Base-by-base conservation (phyloP, 2,329 filamentous ascomycete species). In the Cryphonectria naterciae region DNA sequence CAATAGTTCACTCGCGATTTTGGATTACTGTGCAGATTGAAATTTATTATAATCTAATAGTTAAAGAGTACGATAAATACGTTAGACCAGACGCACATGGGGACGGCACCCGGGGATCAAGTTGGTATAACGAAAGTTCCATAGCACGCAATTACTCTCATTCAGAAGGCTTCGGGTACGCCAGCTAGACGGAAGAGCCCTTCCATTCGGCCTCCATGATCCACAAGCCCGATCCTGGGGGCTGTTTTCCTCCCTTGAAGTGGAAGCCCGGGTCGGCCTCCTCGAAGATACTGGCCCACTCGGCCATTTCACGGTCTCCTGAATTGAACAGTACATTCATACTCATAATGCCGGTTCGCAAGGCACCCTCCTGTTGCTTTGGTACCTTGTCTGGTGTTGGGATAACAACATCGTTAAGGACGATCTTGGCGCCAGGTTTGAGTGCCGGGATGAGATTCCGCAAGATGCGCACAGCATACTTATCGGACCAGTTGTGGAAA, bases 401-500 rank as follows among this genome's bases (percentile, higher is more conserved):
- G 46, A 78, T 69, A 13, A 73, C 74, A 6, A 70, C 69, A 39
- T 78, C 77, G 64, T 77, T 77, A 65, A 79, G 70, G 65, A 79
- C 67, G 19, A 78, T 68, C 39, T 70, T 74, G 13, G 77, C 74
- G 1, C 77, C 77, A 4, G 72, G 72, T 49, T 76, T 77, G 11
- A 81, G 72, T 2, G 75, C 77, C 13, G 79, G 78, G 15, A 79
- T 72, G 7, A 81, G 74, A 0, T 74, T 75, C 25, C 75, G 73
- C 32, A 81, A 71, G 49, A 82, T 79, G 61, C 76, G 72, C 2
- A 79, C 63, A 62, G 74, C 77, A 70, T 81, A 79, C 66, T 77
- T 78, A 72, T 82, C 78, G 0, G 76, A 70, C 74, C 77, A 82
- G 67, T 77, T 77, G 70, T 81, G 80, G 62, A 81, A 76, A 54